Evolutionary conservation across 2,329 filamentous ascomycete genomes (phyloP), one percentile per base, ranked within the genome.

Genomic region (Camillea tinctor): DNA sequence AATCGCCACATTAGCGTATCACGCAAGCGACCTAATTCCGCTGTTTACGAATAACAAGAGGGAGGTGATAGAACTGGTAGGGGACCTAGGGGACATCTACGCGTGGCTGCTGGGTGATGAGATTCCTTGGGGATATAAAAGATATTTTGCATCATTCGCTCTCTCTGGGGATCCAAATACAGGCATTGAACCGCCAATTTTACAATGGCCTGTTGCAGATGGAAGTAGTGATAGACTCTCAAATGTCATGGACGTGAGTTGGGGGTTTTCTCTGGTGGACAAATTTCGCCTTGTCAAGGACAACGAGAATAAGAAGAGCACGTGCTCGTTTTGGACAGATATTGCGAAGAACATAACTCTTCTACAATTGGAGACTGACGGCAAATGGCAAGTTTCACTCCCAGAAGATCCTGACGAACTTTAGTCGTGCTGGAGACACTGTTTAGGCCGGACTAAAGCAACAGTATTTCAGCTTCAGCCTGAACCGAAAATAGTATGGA

Each of bases 1-100:
- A n/a, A 15, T 7, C 11, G 23, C 4, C 19, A 21, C 40, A 17
- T n/a, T 24, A n/a, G 58, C 58, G 1, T 36, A 40, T n/a, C 58
- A 60, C 50, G 50, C 54, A 48, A 49, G 26, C 51, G 58, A 60
- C 54, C 36, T 60, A 23, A 17, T 50, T 20, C 50, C 58, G n/a
- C 50, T 57, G 8, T 60, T 59, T 52, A 52, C 20, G 24, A 59
- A 55, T 26, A 52, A 51, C 44, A 19, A 36, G 20, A 3, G n/a
- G 15, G 48, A 44, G n/a, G 23, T 51, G 5, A 11, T 22, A 1
- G 17, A 52, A 4, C 21, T 52, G 26, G 19, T 55, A 11, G 26
- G 7, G 26, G 7, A 9, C 13, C 8, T 9, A 4, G 9, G 24
- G 26, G 13, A 30, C 26, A 30, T 30, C 13, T 30, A 30, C 21